Conservation (phyloP, 2,329 filamentous ascomycete genomes). For the Teratosphaeria destructans region DNA sequence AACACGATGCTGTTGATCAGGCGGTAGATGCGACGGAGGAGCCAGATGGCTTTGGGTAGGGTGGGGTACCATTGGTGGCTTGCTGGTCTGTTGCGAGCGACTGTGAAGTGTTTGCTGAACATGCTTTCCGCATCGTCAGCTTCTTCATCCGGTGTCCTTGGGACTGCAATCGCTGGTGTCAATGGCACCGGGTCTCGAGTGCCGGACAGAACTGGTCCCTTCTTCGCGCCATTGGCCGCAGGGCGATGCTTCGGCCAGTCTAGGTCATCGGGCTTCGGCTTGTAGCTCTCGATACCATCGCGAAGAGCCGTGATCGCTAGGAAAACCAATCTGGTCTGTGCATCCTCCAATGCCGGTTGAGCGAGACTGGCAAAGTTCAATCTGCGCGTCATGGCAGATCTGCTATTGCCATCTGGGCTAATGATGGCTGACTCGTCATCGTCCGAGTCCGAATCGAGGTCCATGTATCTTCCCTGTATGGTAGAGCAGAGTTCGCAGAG, state of each 20-base stretch:
- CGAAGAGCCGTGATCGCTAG: conserved; percentile 52
- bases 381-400: conserved; percentile 10
- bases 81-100: conserved; percentile 1
- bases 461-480: conserved; percentile 55
- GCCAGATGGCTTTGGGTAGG: conserved; percentile 55
- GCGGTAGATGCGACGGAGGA: conserved; percentile 58
- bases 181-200: conserved; percentile 28
- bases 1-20: conserved; percentile 61
- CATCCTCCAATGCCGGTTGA: conserved; percentile 56
- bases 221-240: conserved; percentile 19
- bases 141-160: conserved; percentile 38
- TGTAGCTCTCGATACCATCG: conserved; percentile 57
- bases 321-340: conserved; percentile 57
- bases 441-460: conserved; percentile 40
- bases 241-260: conserved; percentile 45
- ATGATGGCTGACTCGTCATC: conserved; percentile 28
- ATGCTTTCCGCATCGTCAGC: conserved; percentile 43
- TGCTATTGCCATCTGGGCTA: conserved; percentile 12
- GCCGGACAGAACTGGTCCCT: conserved; percentile 42
- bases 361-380: conserved; percentile 54
- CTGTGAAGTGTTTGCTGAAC: conserved; percentile 18
- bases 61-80: conserved; percentile 51
- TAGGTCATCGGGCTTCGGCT: conserved; percentile 53
- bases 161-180: conserved; percentile 31
- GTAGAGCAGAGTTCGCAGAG: conserved; percentile 57